Percentiles rank a stretch among this genome's conserved stretches.
Evolutionary conservation across 257 asterid species (phyloP).

Genomic region (Solanum ossicruentum): DNA sequence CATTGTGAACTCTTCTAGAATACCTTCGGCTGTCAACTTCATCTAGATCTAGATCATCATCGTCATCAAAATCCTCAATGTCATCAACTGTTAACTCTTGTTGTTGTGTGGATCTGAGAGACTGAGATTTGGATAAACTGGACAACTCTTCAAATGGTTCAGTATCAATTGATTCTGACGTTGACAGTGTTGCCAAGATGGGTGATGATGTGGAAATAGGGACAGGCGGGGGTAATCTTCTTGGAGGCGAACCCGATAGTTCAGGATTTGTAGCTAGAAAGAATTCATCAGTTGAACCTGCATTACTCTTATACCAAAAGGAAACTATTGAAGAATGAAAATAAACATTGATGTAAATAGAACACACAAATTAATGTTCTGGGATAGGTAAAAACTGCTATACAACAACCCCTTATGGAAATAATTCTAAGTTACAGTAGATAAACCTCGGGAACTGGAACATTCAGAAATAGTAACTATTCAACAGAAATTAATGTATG

Average conservation of each 20-base stretch:
- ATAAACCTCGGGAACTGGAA: neutral
- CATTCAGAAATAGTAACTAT: neutral
- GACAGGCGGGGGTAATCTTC: constrained; percentile 64
- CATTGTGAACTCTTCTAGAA: constrained; percentile 91
- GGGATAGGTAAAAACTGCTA: neutral
- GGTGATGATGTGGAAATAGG: constrained; percentile 38
- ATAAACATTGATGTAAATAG: neutral
- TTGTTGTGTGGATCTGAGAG: constrained; percentile 44
- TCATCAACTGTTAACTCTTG: constrained; percentile 86
- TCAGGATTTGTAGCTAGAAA: constrained; percentile 73
- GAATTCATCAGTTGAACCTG: constrained; percentile 77
- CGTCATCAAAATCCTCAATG: constrained; percentile 78
- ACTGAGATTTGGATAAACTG: constrained; percentile 46
- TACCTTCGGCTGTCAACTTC: constrained; percentile 66
- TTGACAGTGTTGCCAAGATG: constrained; percentile 44
- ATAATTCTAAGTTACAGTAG: neutral
- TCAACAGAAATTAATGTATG: neutral
- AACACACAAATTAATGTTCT: neutral
- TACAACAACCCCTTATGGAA: neutral
- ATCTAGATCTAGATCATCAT: constrained; percentile 43
- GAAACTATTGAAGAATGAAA: neutral
- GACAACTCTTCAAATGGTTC: constrained; percentile 49
- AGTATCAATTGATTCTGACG: constrained; percentile 47
- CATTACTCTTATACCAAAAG: constrained; percentile 45
- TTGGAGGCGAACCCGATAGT: constrained; percentile 85